Percentiles rank a stretch among this genome's conserved stretches.
Evolutionary conservation across 805 yeast species (phyloP).

Genomic region (Teunomyces pallodes): DNA sequence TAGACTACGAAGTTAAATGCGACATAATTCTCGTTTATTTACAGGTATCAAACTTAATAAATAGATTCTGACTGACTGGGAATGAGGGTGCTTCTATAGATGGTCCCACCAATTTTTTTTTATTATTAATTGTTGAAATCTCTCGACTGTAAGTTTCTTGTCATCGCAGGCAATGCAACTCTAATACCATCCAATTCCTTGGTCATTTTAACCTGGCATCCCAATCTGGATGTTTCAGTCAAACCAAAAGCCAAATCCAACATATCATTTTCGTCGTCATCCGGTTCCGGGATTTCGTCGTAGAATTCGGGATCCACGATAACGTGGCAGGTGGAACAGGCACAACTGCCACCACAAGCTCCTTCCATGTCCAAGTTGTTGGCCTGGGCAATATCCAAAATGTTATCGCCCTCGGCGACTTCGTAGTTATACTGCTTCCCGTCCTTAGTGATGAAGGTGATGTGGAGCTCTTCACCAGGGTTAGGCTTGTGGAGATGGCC

Average conservation of each 20-base stretch:
- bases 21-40: neutral
- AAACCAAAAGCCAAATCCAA: slow-evolving; percentile 95
- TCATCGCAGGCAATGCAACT: slow-evolving; percentile 96
- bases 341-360: slow-evolving; percentile 99
- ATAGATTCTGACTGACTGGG: neutral
- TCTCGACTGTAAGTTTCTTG: slow-evolving; percentile 80
- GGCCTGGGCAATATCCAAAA: slow-evolving; percentile 93
- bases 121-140: slow-evolving; percentile 49
- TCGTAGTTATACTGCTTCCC: slow-evolving; percentile 80
- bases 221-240: slow-evolving; percentile 93
- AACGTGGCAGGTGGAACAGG: slow-evolving; percentile 96
- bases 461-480: slow-evolving; percentile 81
- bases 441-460: slow-evolving; percentile 89
- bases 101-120: neutral
- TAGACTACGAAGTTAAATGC: no score
- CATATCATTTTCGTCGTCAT: slow-evolving; percentile 98
- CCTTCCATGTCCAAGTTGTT: slow-evolving; percentile 93
- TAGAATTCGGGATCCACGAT: slow-evolving; percentile 94
- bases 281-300: slow-evolving; percentile 90
- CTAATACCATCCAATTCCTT: slow-evolving; percentile 90
- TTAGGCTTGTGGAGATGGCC: slow-evolving; percentile 90
- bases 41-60: slow-evolving; percentile 1
- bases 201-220: slow-evolving; percentile 89
- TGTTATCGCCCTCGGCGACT: slow-evolving; percentile 88
- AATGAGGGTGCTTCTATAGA: neutral